Conservation (phyloP, 352 stramenopile genomes). For the Pythium apleroticum region DNA sequence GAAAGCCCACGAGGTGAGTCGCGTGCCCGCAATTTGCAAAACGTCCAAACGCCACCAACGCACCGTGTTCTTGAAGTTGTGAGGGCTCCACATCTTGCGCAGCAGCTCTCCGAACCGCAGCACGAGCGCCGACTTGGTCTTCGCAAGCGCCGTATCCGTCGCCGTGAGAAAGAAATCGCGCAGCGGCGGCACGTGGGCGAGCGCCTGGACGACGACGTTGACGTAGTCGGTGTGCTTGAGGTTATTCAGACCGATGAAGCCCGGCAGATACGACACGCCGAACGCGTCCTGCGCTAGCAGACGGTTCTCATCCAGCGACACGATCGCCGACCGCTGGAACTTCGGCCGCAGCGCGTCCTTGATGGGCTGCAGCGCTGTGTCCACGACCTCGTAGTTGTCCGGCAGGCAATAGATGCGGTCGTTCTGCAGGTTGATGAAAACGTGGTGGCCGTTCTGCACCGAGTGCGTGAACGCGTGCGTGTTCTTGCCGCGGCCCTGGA, state of each 20-base stretch:
- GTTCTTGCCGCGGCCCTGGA: conserved; percentile 91
- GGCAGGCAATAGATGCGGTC: conserved; percentile 96
- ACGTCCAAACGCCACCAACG: conserved; percentile 23
- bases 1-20: neutral
- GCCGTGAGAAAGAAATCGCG: conserved; percentile 92
- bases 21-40: neutral
- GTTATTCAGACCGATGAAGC: conserved; percentile 98
- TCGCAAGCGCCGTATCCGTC: conserved; percentile 37
- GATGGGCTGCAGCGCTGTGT: conserved; percentile 95
- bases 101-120: conserved; percentile 95
- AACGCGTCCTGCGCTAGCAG: conserved; percentile 94
- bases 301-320: conserved; percentile 89
- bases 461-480: conserved; percentile 97
- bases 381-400: conserved; percentile 98
- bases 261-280: conserved; percentile 96
- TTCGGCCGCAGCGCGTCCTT: conserved; percentile 90
- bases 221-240: conserved; percentile 98
- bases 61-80: conserved; percentile 99
- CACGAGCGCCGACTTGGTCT: conserved; percentile 84
- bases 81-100: conserved; percentile 97
- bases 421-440: conserved; percentile 97
- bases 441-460: conserved; percentile 95
- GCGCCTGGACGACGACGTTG: conserved; percentile 95
- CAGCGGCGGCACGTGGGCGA: conserved; percentile 94
- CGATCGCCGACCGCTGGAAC: conserved; percentile 86